Conservation (phyloP, 2,329 filamentous ascomycete species). For the Tolypocladium amazonense region DNA sequence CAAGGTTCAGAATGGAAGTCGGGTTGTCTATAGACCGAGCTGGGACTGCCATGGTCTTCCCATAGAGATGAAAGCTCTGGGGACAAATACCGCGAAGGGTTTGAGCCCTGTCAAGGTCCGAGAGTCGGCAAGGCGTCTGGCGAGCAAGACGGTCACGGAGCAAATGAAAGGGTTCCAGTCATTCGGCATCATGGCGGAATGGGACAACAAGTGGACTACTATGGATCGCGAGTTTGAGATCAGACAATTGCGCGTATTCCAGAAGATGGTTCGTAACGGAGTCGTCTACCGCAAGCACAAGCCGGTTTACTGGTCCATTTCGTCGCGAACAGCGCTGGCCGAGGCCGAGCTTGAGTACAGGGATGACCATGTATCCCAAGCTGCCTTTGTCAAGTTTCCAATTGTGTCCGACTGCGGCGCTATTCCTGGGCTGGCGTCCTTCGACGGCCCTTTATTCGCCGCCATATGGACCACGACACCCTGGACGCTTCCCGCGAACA, state of each 20-base stretch:
- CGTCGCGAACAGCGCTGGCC: slow-evolving; percentile 66
- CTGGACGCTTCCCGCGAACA: slow-evolving; percentile 92
- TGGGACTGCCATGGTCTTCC: slow-evolving; percentile 98
- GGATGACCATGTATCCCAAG: slow-evolving; percentile 58
- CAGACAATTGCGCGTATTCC: slow-evolving; percentile 64
- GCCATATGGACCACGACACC: slow-evolving; percentile 98
- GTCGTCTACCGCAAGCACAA: slow-evolving; percentile 71
- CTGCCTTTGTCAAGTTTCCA: slow-evolving; percentile 74
- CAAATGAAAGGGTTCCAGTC: slow-evolving; percentile 66
- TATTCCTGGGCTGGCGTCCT: slow-evolving; percentile 22
- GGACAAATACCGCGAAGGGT: slow-evolving; percentile 31
- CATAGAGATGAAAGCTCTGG: slow-evolving; percentile 91
- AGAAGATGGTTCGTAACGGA: slow-evolving; percentile 60
- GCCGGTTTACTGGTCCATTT: slow-evolving; percentile 81
- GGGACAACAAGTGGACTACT: slow-evolving; percentile 66
- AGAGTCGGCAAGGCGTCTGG: slow-evolving; percentile 52
- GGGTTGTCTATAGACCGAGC: slow-evolving; percentile 75
- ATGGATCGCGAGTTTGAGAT: slow-evolving; percentile 70
- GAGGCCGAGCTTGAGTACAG: slow-evolving; percentile 81
- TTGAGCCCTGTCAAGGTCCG: slow-evolving; percentile 50
- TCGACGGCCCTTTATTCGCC: slow-evolving; percentile 51
- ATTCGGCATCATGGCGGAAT: slow-evolving; percentile 73
- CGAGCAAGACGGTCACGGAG: slow-evolving; percentile 54
- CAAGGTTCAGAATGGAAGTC: slow-evolving; percentile 60
- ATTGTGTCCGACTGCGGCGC: slow-evolving; percentile 34